Conservation (phyloP, 2,329 filamentous ascomycete genomes). For the Fusarium mundagurra region DNA sequence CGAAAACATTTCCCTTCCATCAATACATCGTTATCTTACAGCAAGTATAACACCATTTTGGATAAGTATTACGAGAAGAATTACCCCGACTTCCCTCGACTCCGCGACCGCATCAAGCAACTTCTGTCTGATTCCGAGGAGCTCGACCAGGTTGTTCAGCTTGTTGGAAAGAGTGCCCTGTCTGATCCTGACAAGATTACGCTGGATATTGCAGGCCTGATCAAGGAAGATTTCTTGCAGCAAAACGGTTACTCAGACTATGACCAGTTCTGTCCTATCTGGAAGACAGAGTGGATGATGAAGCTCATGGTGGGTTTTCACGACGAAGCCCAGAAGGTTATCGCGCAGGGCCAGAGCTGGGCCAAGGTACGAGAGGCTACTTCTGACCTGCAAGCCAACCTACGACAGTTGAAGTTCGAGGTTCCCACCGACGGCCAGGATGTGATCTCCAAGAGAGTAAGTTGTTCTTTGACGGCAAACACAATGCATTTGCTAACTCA, state of each 20-base stretch:
- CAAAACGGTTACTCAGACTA: constrained; percentile 99
- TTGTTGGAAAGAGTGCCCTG: constrained; percentile 96
- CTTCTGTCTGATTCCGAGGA: constrained; percentile 95
- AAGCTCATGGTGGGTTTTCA: constrained; percentile 98
- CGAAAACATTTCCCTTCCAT: constrained; percentile 99
- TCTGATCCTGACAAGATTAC: constrained; percentile 99
- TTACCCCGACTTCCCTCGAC: constrained; percentile 90
- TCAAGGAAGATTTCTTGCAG: constrained; percentile 99
- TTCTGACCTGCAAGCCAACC: constrained; percentile 81
- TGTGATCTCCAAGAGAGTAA: constrained; percentile 82
- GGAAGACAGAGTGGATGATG: constrained; percentile 99
- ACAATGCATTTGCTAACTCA: constrained; percentile 51
- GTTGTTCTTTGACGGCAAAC: constrained; percentile 38
- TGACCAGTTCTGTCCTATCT: constrained; percentile 98
- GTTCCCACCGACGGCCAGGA: constrained; percentile 87
- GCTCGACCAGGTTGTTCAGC: constrained; percentile 96
- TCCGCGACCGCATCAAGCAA: constrained; percentile 93
- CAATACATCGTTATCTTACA: constrained; percentile 94
- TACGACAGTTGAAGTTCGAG: constrained; percentile 98
- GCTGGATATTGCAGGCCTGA: constrained; percentile 85
- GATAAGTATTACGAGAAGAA: constrained; percentile 96
- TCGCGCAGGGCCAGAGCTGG: constrained; percentile 92
- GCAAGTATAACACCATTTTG: constrained; percentile 90
- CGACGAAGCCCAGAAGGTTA: constrained; percentile 95
- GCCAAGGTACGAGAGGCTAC: constrained; percentile 92